A percentile compares a stretch with the other conserved stretches of the same genome.
These are phyloP conservation scores for Monosporozyma unispora DNA, from an alignment of 805 yeast genomes.

Conservation along the genomic window DNA sequence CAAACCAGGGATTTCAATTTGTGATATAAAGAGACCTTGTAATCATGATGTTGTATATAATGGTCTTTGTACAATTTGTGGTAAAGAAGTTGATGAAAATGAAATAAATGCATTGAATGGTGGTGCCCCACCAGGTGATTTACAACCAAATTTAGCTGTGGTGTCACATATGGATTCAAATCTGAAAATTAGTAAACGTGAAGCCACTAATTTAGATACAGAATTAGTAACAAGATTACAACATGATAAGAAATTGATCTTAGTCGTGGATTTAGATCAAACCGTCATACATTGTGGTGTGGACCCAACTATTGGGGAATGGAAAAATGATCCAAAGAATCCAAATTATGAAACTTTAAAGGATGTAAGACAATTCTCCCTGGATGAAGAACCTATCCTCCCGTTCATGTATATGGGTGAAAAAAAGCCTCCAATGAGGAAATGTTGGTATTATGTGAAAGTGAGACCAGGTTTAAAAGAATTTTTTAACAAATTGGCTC, in stretches of 20 bases:
- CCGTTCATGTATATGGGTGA: conserved; percentile 57
- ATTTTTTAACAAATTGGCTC: conserved; percentile 56
- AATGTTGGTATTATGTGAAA: conserved; percentile 88
- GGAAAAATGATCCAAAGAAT: conserved; percentile 80
- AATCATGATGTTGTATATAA: conserved; percentile 89
- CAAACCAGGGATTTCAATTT: conserved; percentile 39
- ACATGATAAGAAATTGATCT: conserved; percentile 58
- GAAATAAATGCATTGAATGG: conserved; percentile 46
- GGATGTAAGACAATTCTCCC: conserved; percentile 67
- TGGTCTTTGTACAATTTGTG: conserved; percentile 91
- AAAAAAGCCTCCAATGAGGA: conserved; percentile 40
- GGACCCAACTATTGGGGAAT: conserved; percentile 93
- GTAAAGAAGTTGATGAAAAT: conserved; percentile 63
- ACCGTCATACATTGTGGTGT: conserved; percentile 97
- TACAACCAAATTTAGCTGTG: neutral
- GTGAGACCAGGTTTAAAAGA: conserved; percentile 76
- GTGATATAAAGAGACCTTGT: conserved; percentile 69
- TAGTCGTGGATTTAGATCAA: conserved; percentile 95
- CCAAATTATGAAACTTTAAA: conserved; percentile 80
- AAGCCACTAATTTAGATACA: conserved; percentile 78
- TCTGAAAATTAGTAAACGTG: conserved; percentile 71
- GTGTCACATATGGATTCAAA: conserved; percentile 74
- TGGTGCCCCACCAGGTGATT: neutral
- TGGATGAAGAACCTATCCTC: conserved; percentile 62
- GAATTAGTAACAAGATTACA: conserved; percentile 52